Evolutionary conservation across 805 yeast species (phyloP).

Genomic region (Saturnispora sanitii): DNA sequence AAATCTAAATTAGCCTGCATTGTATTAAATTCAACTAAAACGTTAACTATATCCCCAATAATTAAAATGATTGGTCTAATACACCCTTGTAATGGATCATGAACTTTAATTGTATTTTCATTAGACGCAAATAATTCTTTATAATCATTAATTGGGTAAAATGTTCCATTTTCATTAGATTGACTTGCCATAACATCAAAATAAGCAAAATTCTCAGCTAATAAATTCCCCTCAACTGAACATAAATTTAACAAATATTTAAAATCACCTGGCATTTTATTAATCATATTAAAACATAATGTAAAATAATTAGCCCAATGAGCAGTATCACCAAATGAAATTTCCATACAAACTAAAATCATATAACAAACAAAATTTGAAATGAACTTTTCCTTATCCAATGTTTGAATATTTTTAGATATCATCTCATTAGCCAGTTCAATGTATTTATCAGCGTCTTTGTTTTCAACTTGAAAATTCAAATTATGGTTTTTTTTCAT

Average conservation of each 20-base stretch:
- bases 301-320: slow-evolving; percentile 29
- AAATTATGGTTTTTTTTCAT: slow-evolving; percentile 15
- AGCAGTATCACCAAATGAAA: slow-evolving; percentile 25
- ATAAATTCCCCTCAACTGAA: slow-evolving; percentile 26
- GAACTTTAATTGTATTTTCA: slow-evolving; percentile 12
- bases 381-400: slow-evolving; percentile 18
- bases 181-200: slow-evolving; percentile 32
- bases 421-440: slow-evolving; percentile 11
- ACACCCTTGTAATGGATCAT: slow-evolving; percentile 36
- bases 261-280: slow-evolving; percentile 22
- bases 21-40: slow-evolving; percentile 18
- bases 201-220: slow-evolving; percentile 31
- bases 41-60: slow-evolving; percentile 31
- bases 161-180: slow-evolving; percentile 30
- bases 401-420: slow-evolving; percentile 7
- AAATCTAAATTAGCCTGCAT: slow-evolving; percentile 15
- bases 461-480: slow-evolving; percentile 17
- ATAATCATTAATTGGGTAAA: slow-evolving; percentile 27
- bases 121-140: slow-evolving; percentile 20
- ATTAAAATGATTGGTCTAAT: slow-evolving; percentile 28
- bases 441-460: slow-evolving; percentile 16
- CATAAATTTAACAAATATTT: slow-evolving; percentile 22
- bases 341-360: slow-evolving; percentile 26
- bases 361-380: slow-evolving; percentile 23
- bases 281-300: slow-evolving; percentile 20